Percentiles rank a stretch among this genome's conserved stretches.
These are phyloP conservation scores for Huntiella savannae DNA, from an alignment of 2,329 filamentous ascomycete genomes.

Conservation along the genomic window DNA sequence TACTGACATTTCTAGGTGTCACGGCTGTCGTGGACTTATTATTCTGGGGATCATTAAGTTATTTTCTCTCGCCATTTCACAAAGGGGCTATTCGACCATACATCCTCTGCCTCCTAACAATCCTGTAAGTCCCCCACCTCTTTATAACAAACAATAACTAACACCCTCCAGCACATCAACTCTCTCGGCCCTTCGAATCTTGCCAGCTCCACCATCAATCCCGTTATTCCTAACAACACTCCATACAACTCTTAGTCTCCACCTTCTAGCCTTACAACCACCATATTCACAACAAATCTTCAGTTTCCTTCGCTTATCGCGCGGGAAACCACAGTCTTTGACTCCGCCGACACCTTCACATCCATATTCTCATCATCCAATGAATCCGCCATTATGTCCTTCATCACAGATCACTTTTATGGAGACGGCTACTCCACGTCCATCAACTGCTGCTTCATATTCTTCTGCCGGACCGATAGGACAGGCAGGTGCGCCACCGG, in stretches of 20 bases:
- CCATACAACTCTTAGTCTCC: background rate
- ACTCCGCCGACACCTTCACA: background rate
- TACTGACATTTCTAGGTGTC: background rate
- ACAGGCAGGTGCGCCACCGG: background rate
- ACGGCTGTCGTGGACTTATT: background rate
- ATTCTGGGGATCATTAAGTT: constrained; percentile 1
- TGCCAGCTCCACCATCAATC: background rate
- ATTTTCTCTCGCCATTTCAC: background rate
- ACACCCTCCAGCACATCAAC: background rate
- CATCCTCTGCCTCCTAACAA: background rate
- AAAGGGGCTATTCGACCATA: too few species aligned
- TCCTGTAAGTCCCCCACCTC: background rate
- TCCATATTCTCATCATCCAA: background rate
- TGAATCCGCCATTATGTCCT: background rate
- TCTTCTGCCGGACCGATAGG: background rate
- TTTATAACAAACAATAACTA: background rate
- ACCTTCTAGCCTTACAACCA: background rate
- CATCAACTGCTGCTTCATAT: background rate
- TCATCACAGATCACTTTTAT: background rate
- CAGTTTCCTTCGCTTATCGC: background rate
- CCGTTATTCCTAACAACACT: background rate
- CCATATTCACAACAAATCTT: background rate
- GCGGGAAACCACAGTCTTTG: too few species aligned
- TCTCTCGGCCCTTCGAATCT: background rate
- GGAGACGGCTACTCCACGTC: background rate